Base-by-base conservation (phyloP, 768 basidiomycete genomes). In the Thelephora ganbajun region DNA sequence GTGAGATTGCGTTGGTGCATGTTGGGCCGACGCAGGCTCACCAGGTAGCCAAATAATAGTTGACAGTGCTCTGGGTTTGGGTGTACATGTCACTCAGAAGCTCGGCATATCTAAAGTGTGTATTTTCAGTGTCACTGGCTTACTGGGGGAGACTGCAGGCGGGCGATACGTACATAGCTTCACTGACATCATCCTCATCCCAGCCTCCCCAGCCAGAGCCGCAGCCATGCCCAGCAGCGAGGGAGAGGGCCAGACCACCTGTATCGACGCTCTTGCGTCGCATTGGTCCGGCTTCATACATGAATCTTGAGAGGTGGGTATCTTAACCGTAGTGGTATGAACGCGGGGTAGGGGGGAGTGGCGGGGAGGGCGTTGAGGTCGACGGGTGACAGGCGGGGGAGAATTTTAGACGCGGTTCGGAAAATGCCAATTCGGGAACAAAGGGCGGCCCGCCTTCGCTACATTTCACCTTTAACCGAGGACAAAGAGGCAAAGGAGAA, bases 231-330 rank as follows among this genome's bases (percentile, higher is more conserved):
- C 62, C 67, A 53, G 74, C 76, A 49, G 66, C 69, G 44, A 85
- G 74, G 0, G 90, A 89, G 44, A 90, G 79, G 49, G 81, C 78
- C 50, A 97, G 73, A 30, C 91, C 92, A 11, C 92, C 92, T 37
- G 88, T 74, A 63, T 97, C 92, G 48, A 92, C 89, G 59, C 86
- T 91, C 43, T 86, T 69, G 46, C 91, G 70, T 50, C 76, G 55
- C 16, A 41, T 7, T 22, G 16, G 39, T 9, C 39, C 22, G 14
- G 22, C 39, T 41, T 41, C 39, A 22, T 16, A 41, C 39, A 41
- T 41, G 14, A 4, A 9, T 9, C 26, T 30, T 30, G 26, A 30
- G 26, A 9, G 26, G 26, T 4, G 26, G 9, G 26, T 30, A 30
- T 30, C 26, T 30, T 4, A 9, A 30, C 26, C 26, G 26, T 30